Percentiles rank a stretch among this genome's conserved stretches.
Evolutionary conservation across 2,329 filamentous ascomycete species (phyloP).

Genomic region (Chaetomiaceae sp.): DNA sequence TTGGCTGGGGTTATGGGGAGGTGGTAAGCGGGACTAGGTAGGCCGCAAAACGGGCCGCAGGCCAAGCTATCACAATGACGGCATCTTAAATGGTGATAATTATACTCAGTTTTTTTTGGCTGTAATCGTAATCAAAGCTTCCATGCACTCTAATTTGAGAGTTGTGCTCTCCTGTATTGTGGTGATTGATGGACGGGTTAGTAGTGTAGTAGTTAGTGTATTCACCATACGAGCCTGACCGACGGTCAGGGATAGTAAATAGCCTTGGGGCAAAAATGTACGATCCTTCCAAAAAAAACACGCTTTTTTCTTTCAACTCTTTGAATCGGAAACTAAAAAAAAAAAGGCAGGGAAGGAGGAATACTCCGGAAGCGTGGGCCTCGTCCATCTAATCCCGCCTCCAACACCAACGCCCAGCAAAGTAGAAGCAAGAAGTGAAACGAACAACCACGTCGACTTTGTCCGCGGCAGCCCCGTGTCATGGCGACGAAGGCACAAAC

Average conservation of each 20-base stretch:
- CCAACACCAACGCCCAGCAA: constrained; percentile 16
- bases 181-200: too few relatives aligned
- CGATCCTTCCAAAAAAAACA: not conserved
- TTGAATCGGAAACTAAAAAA: not conserved
- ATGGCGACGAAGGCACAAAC: constrained; percentile 32
- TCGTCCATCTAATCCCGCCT: constrained; percentile 16
- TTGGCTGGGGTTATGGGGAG: not conserved
- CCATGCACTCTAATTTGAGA: not conserved
- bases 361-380: constrained; percentile 18
- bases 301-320: not conserved
- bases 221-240: too few relatives aligned
- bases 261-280: too few relatives aligned
- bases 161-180: too few relatives aligned
- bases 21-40: too few relatives aligned
- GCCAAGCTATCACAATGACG: not conserved
- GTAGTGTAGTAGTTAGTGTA: too few relatives aligned
- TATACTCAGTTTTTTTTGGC: too few relatives aligned
- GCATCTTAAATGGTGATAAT: too few relatives aligned
- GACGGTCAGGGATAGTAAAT: too few relatives aligned
- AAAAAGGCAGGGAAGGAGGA: not conserved
- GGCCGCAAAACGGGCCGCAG: constrained; percentile 7
- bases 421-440: constrained; percentile 46
- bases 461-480: too few relatives aligned
- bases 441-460: constrained; percentile 11
- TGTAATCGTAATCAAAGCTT: too few relatives aligned